Percentiles rank a stretch among this genome's conserved stretches.
Evolutionary conservation across 805 yeast species (phyloP).

Genomic region (Candida hungchunana): DNA sequence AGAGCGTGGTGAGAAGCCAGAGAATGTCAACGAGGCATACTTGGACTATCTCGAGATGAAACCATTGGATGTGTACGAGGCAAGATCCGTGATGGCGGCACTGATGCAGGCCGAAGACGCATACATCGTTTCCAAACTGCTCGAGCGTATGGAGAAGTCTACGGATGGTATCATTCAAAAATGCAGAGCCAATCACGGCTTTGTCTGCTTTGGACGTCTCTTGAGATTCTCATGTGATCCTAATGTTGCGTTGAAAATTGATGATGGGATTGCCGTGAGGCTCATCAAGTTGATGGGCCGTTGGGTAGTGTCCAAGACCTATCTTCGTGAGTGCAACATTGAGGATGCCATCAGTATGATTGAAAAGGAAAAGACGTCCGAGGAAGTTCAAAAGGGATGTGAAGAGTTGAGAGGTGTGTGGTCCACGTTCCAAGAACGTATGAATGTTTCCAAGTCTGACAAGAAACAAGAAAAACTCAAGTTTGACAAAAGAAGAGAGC

Average conservation of each 20-base stretch:
- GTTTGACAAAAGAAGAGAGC: conserved; percentile 3
- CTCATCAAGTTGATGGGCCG: conserved; percentile 52
- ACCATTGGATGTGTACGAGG: conserved; percentile 51
- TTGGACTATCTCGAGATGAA: conserved; percentile 53
- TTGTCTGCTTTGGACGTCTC: conserved; percentile 66
- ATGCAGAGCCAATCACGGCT: conserved; percentile 81
- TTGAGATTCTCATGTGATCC: conserved; percentile 34
- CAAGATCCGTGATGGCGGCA: conserved; percentile 75
- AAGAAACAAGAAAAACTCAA: no score
- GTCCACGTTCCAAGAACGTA: conserved; percentile 75
- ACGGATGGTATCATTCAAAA: conserved; percentile 48
- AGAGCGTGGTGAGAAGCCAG: conserved; percentile 42
- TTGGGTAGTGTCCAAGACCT: conserved; percentile 74
- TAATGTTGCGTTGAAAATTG: conserved; percentile 19
- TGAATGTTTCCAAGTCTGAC: no score
- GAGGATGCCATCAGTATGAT: conserved; percentile 56
- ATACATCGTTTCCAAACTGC: conserved; percentile 57
- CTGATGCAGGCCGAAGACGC: conserved; percentile 72
- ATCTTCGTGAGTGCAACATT: conserved; percentile 68
- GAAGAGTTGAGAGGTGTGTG: conserved; percentile 55
- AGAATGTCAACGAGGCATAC: conserved; percentile 60
- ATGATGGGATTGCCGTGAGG: conserved; percentile 38
- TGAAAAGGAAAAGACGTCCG: conserved; percentile 21
- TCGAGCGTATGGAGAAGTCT: conserved; percentile 61
- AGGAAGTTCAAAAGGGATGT: conserved; percentile 35